Base-by-base conservation (phyloP, 257 asterid genomes). In the Euphrasia confusa region DNA sequence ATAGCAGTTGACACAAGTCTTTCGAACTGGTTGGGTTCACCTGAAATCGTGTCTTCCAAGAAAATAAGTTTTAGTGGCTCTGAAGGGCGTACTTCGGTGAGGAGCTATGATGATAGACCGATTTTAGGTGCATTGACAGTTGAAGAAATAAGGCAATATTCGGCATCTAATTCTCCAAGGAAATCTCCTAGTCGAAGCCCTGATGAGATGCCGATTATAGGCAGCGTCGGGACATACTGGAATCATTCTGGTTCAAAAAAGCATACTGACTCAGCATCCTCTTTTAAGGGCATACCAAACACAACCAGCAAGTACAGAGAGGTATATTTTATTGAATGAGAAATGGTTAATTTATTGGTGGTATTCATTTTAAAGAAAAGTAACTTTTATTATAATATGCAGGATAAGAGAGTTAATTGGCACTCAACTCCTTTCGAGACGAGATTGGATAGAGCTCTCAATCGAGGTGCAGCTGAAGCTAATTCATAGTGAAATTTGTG, bases 181-280 rank as follows among this genome's bases (percentile, higher is more conserved):
- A 85, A 74, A 72, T 93, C 99, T 32, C 97, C 97, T 13, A 68
- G 84, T 63, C 83, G 76, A 66, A 89, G 95, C 84, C 96, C 97
- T 60, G 99, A 87, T 49, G 97, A 89, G 33, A 78, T 82, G 87
- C 90, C 94, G 18, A 93, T 93, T 48, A 87, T 93, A 60, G 99
- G 99, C 67, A 79, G 74, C 49, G 99, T 93, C 49, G 99, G 99
- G 47, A 80, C 92, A 14, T 89, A 89, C 52, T 93, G 99, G 97
- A 83, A 75, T 69, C 67, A 79, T 61, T 73, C 81, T 2, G 69
- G 65, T 26, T 74, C 82, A 17, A 58, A 67, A 4, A 79, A 74
- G 75, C 79, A 63, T 44, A 70, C 79, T 3, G 66, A 58, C 53
- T 66, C 95, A 15, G 70, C 53, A 18, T 69, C 94, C 40, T 83